phyloP scores from a whole-genome alignment of 106 monocot species.

The Dendrobium nobile region DNA sequence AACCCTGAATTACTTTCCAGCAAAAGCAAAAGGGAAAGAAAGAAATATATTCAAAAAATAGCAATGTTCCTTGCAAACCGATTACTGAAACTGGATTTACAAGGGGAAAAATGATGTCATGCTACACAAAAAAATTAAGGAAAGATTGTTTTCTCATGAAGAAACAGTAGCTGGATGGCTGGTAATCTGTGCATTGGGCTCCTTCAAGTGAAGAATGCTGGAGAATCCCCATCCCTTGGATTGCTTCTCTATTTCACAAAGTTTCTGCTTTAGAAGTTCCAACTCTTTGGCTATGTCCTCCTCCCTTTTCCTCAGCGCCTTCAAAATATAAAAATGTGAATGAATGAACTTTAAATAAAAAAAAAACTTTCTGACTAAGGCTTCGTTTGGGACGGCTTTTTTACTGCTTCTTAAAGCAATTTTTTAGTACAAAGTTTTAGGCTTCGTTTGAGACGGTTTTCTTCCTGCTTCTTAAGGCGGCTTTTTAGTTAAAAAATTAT shows the following conservation, averaged over 20 bases:
- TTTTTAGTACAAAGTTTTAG: too few species aligned
- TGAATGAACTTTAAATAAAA: too few species aligned
- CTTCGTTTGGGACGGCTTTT: too few species aligned
- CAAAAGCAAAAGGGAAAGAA: neutral
- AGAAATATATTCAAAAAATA: neutral
- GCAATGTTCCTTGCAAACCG: neutral
- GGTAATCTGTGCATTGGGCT: slow-evolving; percentile 8
- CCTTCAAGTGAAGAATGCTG: slow-evolving; percentile 28
- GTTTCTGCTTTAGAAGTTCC: slow-evolving; percentile 36
- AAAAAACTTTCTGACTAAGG: too few species aligned
- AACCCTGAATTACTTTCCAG: too few species aligned
- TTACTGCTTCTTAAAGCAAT: too few species aligned
- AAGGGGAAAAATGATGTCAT: neutral
- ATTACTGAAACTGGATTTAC: neutral
- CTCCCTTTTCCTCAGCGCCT: slow-evolving; percentile 44
- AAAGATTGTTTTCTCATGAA: neutral
- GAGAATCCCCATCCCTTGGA: slow-evolving; percentile 33
- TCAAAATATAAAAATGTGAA: slow-evolving; percentile 1
- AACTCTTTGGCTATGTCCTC: slow-evolving; percentile 43
- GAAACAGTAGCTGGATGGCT: slow-evolving; percentile 12
- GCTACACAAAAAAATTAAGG: neutral
- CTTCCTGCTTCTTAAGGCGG: too few species aligned
- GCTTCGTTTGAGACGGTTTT: too few species aligned
- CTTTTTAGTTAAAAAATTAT: too few species aligned
- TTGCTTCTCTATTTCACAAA: slow-evolving; percentile 34